Evolutionary conservation across 768 basidiomycete genomes (phyloP), one percentile per base, ranked within the genome.

Genomic region (Dentipellis fragilis): DNA sequence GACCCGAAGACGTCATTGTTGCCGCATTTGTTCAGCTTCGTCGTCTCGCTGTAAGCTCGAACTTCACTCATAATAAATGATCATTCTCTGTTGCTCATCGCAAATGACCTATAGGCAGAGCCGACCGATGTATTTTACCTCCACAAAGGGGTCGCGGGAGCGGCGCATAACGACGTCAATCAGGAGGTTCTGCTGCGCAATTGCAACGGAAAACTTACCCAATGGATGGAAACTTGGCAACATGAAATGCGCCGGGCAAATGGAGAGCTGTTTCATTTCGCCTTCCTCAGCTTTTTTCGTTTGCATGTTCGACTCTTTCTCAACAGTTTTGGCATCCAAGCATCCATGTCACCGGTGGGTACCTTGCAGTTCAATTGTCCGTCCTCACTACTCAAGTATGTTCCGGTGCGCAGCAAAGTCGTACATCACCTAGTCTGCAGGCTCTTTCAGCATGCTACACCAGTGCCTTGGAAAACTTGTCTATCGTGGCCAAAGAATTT

Each of bases 1-100:
- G 88, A 48, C 85, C 85, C 9, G 89, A 91, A 68, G 89, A 93
- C 64, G 88, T 89, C 49, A 78, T 92, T 59, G 77, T 91, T 23
- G 78, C 84, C 23, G 83, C 89, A 38, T 86, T 89, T 63, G 83
- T 88, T 22, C 79, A 85, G 55, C 71, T 93, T 51, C 84, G 90
- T 49, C 80, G 83, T 56, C 86, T 89, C 65, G 85, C 87, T n/a
- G 88, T 87, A 66, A 56, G 85, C 17, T 40, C 22, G 3, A 23
- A 10, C 36, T 11, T 34, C 17, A 35, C 14, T 3, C 37, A n/a
- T 19, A 34, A 19, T 29, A n/a, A n/a, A n/a, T n/a, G n/a, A n/a
- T 36, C 22, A 23, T 40, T 10, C 51, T 34, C 49, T 58, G 52
- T 53, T 35, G 64, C 22, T 46, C 42, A 23, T 17, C 21, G 9